Conservation (phyloP, 75 land plant genomes). For the Pseudotsuga menziesii region DNA sequence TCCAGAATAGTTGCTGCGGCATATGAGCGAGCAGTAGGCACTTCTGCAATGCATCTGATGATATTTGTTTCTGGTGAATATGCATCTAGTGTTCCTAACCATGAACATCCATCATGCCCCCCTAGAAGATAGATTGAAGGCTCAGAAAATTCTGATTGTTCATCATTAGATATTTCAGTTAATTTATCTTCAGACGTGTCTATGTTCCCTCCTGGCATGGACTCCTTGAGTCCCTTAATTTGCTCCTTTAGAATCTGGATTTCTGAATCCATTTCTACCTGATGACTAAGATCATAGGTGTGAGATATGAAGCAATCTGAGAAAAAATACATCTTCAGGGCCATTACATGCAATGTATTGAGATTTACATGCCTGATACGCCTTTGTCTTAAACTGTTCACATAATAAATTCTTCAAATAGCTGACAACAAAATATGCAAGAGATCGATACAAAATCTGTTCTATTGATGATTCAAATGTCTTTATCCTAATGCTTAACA, state of each 20-base stretch:
- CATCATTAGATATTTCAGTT: conserved; percentile 10
- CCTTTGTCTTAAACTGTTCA: not conserved
- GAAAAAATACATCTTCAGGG: not conserved
- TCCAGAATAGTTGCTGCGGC: conserved; percentile 50
- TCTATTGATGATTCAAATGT: not conserved
- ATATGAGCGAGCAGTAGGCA: conserved; percentile 60
- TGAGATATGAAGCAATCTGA: not conserved
- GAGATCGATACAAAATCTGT: not conserved
- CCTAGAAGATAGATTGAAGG: conserved; percentile 59
- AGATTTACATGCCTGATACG: not conserved
- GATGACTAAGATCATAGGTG: not conserved
- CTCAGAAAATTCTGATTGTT: not conserved
- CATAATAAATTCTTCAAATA: not conserved
- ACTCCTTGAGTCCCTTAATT: conserved; percentile 5
- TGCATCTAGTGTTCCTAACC: conserved; percentile 46
- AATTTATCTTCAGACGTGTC: conserved; percentile 3
- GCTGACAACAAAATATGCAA: not conserved
- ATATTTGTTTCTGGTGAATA: conserved; percentile 48
- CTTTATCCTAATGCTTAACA: not conserved
- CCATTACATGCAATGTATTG: not conserved
- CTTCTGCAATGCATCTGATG: conserved; percentile 34
- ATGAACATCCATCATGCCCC: conserved; percentile 57
- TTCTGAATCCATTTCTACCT: conserved; percentile 7
- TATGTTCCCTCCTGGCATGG: not conserved
- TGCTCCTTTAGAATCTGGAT: conserved; percentile 6